Evolutionary conservation across 495 filamentous ascomycete species (phyloP).

Genomic region (Penicillium canariense): DNA sequence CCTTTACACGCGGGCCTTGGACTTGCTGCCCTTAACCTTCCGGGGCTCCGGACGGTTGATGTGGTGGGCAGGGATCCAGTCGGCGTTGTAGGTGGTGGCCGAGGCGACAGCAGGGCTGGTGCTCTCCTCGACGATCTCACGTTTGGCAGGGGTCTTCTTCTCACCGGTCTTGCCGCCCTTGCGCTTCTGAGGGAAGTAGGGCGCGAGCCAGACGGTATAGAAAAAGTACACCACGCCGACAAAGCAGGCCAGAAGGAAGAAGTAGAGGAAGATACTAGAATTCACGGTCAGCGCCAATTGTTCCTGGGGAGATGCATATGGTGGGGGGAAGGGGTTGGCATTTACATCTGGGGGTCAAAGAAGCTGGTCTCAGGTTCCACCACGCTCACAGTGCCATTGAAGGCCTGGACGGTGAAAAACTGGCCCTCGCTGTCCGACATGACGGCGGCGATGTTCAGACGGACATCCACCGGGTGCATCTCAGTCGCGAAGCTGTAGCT

Average conservation of each 20-base stretch:
- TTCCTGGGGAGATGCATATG: neutral
- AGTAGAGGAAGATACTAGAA: conserved; percentile 89
- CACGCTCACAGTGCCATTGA: conserved; percentile 83
- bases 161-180: conserved; percentile 62
- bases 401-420: conserved; percentile 74
- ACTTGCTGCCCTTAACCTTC: conserved; percentile 70
- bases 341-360: conserved; percentile 95
- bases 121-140: conserved; percentile 61
- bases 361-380: conserved; percentile 91
- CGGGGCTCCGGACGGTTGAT: conserved; percentile 81
- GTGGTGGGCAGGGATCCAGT: conserved; percentile 92
- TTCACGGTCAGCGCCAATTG: conserved; percentile 23
- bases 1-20: conserved; percentile 50
- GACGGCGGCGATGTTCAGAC: conserved; percentile 74
- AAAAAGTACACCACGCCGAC: conserved; percentile 86
- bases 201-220: conserved; percentile 95
- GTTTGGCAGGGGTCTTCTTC: conserved; percentile 61
- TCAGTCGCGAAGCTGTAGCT: conserved; percentile 86
- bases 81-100: conserved; percentile 82
- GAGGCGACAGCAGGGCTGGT: conserved; percentile 67
- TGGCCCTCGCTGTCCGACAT: conserved; percentile 60
- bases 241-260: conserved; percentile 79
- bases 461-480: conserved; percentile 88
- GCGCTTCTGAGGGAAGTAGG: conserved; percentile 92
- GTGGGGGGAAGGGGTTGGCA: conserved; percentile 6